Evolutionary conservation across 768 basidiomycete species (phyloP).

Genomic region (Auricularia heimuer): DNA sequence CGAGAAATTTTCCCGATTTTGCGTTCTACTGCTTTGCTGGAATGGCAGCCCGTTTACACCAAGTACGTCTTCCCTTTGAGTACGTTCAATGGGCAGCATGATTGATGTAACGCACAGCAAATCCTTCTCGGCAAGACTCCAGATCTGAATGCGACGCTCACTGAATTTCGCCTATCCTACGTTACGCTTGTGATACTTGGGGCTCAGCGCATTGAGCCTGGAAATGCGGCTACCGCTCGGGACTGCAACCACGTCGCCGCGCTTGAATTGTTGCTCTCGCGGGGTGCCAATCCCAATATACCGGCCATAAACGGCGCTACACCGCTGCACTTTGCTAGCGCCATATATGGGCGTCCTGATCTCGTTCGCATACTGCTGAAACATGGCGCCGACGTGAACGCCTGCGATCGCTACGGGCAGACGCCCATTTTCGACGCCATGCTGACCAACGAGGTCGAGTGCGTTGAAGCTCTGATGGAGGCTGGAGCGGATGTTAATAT

Average conservation of each 20-base stretch:
- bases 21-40: not conserved
- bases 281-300: slow-evolving; percentile 31
- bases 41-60: not conserved
- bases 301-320: slow-evolving; percentile 40
- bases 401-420: slow-evolving; percentile 39
- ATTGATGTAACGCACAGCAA: not conserved
- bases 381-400: slow-evolving; percentile 39
- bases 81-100: no score
- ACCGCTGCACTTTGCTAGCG: slow-evolving; percentile 38
- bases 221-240: not conserved
- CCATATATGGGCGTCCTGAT: slow-evolving; percentile 18
- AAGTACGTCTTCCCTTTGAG: no score
- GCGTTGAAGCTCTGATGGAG: slow-evolving; percentile 39
- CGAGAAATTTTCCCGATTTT: not conserved
- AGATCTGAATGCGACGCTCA: not conserved
- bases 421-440: slow-evolving; percentile 7
- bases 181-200: not conserved
- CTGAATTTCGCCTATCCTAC: not conserved
- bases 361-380: slow-evolving; percentile 33
- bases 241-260: not conserved
- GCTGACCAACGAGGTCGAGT: slow-evolving; percentile 15
- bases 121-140: not conserved
- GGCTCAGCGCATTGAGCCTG: not conserved
- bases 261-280: slow-evolving; percentile 24
- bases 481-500: slow-evolving; percentile 36